Conservation (phyloP, 2,329 filamentous ascomycete species). For the Scedosporium aurantiacum region DNA sequence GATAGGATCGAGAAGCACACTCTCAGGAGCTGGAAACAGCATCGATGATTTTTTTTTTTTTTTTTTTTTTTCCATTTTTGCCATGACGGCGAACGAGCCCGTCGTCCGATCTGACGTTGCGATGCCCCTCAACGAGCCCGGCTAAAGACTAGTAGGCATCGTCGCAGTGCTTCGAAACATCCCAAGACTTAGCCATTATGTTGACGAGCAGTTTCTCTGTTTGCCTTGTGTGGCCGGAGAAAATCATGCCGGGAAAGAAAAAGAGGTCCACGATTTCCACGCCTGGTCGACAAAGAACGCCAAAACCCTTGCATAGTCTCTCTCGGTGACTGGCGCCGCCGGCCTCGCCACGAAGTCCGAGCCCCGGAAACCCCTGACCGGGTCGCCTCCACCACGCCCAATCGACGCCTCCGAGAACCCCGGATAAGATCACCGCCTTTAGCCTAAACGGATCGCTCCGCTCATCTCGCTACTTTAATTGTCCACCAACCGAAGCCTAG, state of each 20-base stretch:
- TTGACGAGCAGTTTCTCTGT: background rate
- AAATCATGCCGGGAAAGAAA: background rate
- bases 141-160: background rate
- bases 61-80: too few species aligned
- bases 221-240: background rate
- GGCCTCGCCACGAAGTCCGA: background rate
- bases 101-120: too few species aligned
- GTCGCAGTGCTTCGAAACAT: background rate
- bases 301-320: too few species aligned
- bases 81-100: background rate
- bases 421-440: background rate
- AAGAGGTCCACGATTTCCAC: background rate
- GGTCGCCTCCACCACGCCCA: background rate
- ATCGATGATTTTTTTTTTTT: background rate
- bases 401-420: background rate
- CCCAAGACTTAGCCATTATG: background rate
- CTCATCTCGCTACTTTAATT: background rate
- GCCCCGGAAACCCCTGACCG: background rate
- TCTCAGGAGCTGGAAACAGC: background rate
- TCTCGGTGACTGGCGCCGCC: too few species aligned
- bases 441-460: constrained; percentile 4
- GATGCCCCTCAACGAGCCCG: background rate
- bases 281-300: background rate
- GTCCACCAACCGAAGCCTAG: background rate
- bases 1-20: background rate